Conservation (phyloP, 805 yeast genomes). For the Yamadazyma insecticola region DNA sequence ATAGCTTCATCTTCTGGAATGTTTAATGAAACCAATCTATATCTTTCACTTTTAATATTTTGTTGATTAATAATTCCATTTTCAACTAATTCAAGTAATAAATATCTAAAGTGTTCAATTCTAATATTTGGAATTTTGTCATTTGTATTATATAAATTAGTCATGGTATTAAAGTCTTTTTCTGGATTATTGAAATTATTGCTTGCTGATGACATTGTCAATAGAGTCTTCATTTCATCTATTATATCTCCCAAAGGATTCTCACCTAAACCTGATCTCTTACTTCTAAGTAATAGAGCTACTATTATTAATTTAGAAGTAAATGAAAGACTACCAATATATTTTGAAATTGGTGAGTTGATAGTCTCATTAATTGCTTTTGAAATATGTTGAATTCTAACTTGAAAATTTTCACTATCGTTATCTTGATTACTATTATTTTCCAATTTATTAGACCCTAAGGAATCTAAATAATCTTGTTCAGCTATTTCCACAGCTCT, state of each 20-base stretch:
- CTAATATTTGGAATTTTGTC: conserved; percentile 35
- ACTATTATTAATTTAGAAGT: conserved; percentile 69
- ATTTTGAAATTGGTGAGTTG: conserved; percentile 63
- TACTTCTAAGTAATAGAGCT: conserved; percentile 58
- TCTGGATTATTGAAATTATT: background rate
- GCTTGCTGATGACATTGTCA: conserved; percentile 37
- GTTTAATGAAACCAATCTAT: conserved; percentile 58
- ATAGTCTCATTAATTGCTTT: conserved; percentile 78
- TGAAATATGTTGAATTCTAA: conserved; percentile 69
- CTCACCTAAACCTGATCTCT: conserved; percentile 69
- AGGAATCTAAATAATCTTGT: conserved; percentile 43
- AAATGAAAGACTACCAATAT: conserved; percentile 57
- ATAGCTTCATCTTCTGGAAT: conserved; percentile 68
- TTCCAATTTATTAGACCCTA: conserved; percentile 8
- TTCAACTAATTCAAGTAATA: conserved; percentile 68
- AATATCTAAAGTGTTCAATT: conserved; percentile 53
- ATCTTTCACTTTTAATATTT: conserved; percentile 62
- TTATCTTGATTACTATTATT: conserved; percentile 27
- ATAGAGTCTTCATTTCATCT: conserved; percentile 63
- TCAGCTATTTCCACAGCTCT: conserved; percentile 90
- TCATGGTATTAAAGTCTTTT: background rate
- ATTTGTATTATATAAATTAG: background rate
- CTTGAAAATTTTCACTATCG: conserved; percentile 34
- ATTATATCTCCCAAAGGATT: conserved; percentile 69
- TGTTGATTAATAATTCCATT: conserved; percentile 74